Conservation (phyloP, 768 basidiomycete genomes). For the Agrocybe praecox region DNA sequence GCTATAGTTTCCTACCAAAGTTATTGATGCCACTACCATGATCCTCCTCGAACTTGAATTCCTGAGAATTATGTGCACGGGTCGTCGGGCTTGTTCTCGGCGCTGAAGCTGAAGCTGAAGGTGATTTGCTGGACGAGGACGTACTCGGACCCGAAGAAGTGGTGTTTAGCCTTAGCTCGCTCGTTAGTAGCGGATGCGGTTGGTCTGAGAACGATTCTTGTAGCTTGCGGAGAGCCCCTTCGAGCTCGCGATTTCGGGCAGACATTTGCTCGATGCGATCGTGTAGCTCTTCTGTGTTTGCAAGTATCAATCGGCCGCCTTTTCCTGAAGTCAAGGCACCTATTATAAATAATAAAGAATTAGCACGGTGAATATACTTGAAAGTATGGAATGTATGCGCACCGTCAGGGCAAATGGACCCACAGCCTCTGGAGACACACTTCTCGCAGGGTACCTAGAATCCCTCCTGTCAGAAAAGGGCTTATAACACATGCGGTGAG, state of each 20-base stretch:
- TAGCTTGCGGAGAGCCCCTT: constrained; percentile 53
- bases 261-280: constrained; percentile 59
- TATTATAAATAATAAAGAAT: constrained; percentile 22
- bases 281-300: constrained; percentile 74
- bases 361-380: neutral
- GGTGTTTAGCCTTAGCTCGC: constrained; percentile 22
- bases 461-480: constrained; percentile 1
- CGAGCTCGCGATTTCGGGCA: constrained; percentile 61
- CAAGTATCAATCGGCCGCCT: constrained; percentile 63
- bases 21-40: constrained; percentile 39
- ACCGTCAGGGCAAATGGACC: constrained; percentile 80
- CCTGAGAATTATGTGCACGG: constrained; percentile 10
- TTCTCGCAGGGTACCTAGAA: constrained; percentile 75
- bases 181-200: constrained; percentile 49
- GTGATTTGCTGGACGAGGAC: constrained; percentile 28
- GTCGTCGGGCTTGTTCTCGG: constrained; percentile 12
- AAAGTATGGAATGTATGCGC: constrained; percentile 2
- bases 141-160: constrained; percentile 19
- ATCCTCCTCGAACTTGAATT: constrained; percentile 39
- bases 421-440: constrained; percentile 75
- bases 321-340: constrained; percentile 60
- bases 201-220: constrained; percentile 51
- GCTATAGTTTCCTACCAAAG: constrained; percentile 29
- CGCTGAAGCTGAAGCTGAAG: constrained; percentile 6
- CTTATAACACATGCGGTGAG: constrained; percentile 11